phyloP scores from a whole-genome alignment of 192 early-diverging fungal species.

The Umbelopsis isabellina region DNA sequence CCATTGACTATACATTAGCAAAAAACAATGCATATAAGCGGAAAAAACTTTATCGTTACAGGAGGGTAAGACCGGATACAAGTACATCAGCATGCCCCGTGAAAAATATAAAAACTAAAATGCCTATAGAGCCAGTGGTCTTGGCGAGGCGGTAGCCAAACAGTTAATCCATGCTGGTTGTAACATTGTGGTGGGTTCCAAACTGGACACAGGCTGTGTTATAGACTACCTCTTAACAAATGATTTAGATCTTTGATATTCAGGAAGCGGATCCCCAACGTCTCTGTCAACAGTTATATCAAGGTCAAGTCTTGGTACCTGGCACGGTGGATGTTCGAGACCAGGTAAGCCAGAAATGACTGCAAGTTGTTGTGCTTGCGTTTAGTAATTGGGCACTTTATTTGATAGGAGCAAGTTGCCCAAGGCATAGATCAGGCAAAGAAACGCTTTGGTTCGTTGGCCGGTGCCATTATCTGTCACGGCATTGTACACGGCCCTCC shows the following conservation, averaged over 20 bases:
- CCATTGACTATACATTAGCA: background rate
- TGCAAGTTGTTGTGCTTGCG: too few relatives aligned
- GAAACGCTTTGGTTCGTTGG: slow-evolving; percentile 3
- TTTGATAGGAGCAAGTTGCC: slow-evolving; percentile 20
- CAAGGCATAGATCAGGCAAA: slow-evolving; percentile 17
- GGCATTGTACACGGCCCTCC: slow-evolving; percentile 20
- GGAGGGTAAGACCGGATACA: slow-evolving; percentile 22
- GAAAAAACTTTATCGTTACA: slow-evolving; percentile 24
- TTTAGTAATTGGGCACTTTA: background rate
- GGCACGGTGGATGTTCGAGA: slow-evolving; percentile 25
- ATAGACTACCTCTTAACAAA: background rate
- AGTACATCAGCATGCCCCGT: background rate
- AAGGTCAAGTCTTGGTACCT: slow-evolving; percentile 17
- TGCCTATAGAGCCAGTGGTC: slow-evolving; percentile 30
- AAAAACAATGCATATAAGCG: slow-evolving; percentile 21
- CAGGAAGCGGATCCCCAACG: background rate
- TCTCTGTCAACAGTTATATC: slow-evolving; percentile 12
- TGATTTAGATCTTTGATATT: slow-evolving; percentile 32
- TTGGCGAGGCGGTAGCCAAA: slow-evolving; percentile 21
- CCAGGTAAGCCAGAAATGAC: slow-evolving; percentile 8
- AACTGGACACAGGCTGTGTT: background rate
- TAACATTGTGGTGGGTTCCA: slow-evolving; percentile 21
- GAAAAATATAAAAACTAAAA: too few relatives aligned
- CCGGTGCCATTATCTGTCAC: slow-evolving; percentile 31
- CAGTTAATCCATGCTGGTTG: slow-evolving; percentile 19